Base-by-base conservation (phyloP, 2,329 filamentous ascomycete species). In the Conoideocrella luteorostrata region DNA sequence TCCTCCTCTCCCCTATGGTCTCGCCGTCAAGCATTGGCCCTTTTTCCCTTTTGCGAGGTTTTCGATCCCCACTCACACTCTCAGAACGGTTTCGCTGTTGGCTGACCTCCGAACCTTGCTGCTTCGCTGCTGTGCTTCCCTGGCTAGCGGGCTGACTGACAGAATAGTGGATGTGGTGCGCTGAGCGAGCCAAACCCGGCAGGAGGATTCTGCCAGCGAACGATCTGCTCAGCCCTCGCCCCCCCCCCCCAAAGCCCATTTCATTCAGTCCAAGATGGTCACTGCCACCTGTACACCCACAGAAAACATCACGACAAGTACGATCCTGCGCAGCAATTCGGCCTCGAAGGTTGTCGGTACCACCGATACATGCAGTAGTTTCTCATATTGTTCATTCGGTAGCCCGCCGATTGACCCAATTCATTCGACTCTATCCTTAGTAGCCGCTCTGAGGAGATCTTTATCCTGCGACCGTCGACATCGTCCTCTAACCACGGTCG, bases 31-130 rank as follows among this genome's bases (percentile, higher is more conserved):
- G 30, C 11, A 17, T 17, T 17, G 12, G 18, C 39, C 10, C 28
- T 41, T 11, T 28, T 32, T 40, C 10, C 28, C 33, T 11, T 28
- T 32, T 40, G 38, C 38, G 7, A 40, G 38, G 26, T 40, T 32
- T 28, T 11, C 38, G 26, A 40, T 30, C 21, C 38, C 26, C 17
- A 32, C 38, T 28, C 24, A 24, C 23, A 29, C 37, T 26, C 23
- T 20, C 18, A 10, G 15, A 18, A 7, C 13, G 30, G 30, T 33
- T n/a, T 13, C 17, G 28, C 10, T 18, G 20, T 41, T 12, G 4
- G 28, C 32, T 23, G 26, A 7, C 20, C 15, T 13, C 4, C 24
- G 17, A 11, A 17, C 26, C 21, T 13, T 30, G 39, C 23, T 3
- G 10, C n/a, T 23, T 13, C 6, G n/a, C n/a, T n/a, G n/a, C n/a